Base-by-base conservation (phyloP, 371 early-diverging fungal species). In the Saksenaea oblongispora region DNA sequence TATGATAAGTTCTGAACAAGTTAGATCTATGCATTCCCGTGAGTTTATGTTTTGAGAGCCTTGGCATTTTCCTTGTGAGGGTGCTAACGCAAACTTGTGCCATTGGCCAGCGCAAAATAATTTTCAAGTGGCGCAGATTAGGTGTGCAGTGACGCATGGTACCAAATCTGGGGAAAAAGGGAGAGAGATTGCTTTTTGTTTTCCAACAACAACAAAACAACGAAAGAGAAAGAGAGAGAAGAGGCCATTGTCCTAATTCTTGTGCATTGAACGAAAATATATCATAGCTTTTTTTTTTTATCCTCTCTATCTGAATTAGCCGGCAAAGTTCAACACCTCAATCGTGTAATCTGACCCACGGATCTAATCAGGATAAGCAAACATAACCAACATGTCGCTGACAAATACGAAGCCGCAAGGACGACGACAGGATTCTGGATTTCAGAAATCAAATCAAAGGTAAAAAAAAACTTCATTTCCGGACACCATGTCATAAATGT, bases 351-450 rank as follows among this genome's bases (percentile, higher is more conserved):
- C 51, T 22, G 51, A 47, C 51, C 42, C 10, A 47, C 24, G 10
- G 51, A 47, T 47, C 51, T 47, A 47, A 31, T 22, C 10, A 47
- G 24, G 51, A 18, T 22, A 47, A 22, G 24, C 11, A 39, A 39
- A 11, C 39, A 39, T 39, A 39, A 41, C 24, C 11, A 66, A 47
- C 51, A 47, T 69, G 72, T 67, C 68, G 56, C 68, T 62, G 51
- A 66, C 55, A 35, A 57, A 59, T 34, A 56, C 71, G 54, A 75
- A 75, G 39, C 55, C 66, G 34, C 79, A 75, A 54, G 76, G 79
- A 59, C 75, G 72, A 62, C 75, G 72, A 56, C 72, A 79, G 56
- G 72, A 71, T 44, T 59, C 58, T 34, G 51, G 59, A 13, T 56
- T 65, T 51, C 64, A 66, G 22, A 69, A 70, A 39, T 59, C 70